Evolutionary conservation across 1,284 basidiomycete genomes (phyloP).

Genomic region (Tilletia indica): DNA sequence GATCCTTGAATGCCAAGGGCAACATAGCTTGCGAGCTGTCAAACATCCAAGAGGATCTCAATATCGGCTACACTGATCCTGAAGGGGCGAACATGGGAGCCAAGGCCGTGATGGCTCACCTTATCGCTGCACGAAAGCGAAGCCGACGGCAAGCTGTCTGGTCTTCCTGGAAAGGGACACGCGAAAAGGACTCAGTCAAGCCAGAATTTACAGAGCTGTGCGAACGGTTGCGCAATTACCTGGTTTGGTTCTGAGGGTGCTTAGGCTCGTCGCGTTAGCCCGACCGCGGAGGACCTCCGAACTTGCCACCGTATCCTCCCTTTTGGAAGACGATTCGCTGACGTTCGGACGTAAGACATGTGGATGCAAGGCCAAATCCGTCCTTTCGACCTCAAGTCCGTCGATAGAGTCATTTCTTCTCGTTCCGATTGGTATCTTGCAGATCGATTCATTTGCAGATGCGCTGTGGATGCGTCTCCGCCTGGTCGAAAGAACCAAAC

Average conservation of each 20-base stretch:
- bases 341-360: too few relatives aligned
- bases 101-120: not conserved
- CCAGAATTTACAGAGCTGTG: not conserved
- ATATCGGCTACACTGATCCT: not conserved
- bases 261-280: conserved; percentile 70
- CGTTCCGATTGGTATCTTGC: conserved; percentile 67
- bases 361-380: too few relatives aligned
- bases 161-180: conserved; percentile 59
- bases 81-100: not conserved
- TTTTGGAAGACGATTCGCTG: too few relatives aligned
- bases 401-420: conserved; percentile 58
- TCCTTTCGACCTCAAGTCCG: conserved; percentile 48
- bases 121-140: conserved; percentile 86
- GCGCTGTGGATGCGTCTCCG: conserved; percentile 82
- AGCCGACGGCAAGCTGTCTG: conserved; percentile 74
- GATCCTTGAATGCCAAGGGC: conserved; percentile 81
- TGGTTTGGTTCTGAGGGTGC: conserved; percentile 82
- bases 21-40: conserved; percentile 74
- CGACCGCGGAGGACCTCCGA: conserved; percentile 64
- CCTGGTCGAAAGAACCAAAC: conserved; percentile 60
- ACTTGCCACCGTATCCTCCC: conserved; percentile 9
- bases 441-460: conserved; percentile 56
- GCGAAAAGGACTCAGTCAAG: not conserved
- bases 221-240: conserved; percentile 56
- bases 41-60: not conserved